Base-by-base conservation (phyloP, 495 filamentous ascomycete species). In the Lophiotrema nucula region DNA sequence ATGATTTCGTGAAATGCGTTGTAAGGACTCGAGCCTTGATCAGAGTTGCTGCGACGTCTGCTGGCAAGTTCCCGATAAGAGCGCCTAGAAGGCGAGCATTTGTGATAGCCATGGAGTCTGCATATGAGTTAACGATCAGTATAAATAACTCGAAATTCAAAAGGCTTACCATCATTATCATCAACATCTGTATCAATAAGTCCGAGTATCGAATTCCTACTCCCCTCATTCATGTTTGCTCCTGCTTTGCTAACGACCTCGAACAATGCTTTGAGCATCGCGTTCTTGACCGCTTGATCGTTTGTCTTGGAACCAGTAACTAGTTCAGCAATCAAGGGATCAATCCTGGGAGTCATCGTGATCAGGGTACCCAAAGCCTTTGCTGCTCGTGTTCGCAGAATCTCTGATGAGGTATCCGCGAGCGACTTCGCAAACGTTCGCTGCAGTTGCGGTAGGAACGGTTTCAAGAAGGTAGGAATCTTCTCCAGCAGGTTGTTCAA, bases 231-330 rank as follows among this genome's bases (percentile, higher is more conserved):
- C 93, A 97, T 98, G 70, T 92, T 97, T 19, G 74, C 75, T 24
- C 95, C 93, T 10, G 91, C 91, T 73, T 96, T 97, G 73, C 90
- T 91, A 47, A 97, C 84, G 22, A 97, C 93, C 68, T 97, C 93
- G 67, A 91, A 96, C 38, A 98, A 75, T 4, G 95, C 93, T 77
- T 95, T 96, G 59, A 97, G 81, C 93, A 98, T 98, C 15, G 93
- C 93, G 69, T 89, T 93, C 73, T 83, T 88, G 53, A 98, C 93
- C 43, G 93, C 95, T 15, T 81, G 52, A 70, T 98, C 95, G 2
- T 84, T 73, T 0, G 95, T 96, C 76, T 91, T 96, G 1, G 91
- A 91, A 11, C 93, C 93, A 23, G 93, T 85, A 23, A 97, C 91
- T 47, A 98, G 81, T 70, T 98, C 93, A 62, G 81, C 79, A 74